Conservation (phyloP, 306 rosid species). For the Senna tora region DNA sequence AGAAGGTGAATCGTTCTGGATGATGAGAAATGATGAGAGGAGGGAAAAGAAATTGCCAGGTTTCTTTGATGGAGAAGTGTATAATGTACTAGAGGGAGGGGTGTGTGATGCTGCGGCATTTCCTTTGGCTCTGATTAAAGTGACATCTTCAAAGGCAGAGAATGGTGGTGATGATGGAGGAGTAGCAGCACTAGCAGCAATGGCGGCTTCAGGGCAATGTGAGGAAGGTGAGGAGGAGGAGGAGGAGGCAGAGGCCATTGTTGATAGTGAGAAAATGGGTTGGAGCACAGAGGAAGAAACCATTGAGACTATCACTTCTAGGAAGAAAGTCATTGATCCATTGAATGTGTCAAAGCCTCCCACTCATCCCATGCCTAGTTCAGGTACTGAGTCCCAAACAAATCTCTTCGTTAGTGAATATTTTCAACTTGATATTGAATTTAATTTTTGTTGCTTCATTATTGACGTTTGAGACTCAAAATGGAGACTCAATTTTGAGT, state of each 20-base stretch:
- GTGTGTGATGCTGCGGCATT: constrained; percentile 40
- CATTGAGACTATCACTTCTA: constrained; percentile 2
- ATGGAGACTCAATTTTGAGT: too few relatives aligned
- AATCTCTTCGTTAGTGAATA: neutral
- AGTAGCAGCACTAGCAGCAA: too few relatives aligned
- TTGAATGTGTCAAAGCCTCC: constrained; percentile 9
- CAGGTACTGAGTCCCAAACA: constrained; percentile 32
- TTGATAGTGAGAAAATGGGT: constrained; percentile 41
- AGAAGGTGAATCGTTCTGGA: constrained; percentile 51
- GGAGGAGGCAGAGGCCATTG: constrained; percentile 41
- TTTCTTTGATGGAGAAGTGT: constrained; percentile 52
- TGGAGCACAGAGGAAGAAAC: constrained; percentile 52
- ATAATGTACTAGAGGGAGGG: constrained; percentile 47
- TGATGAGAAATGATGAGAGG: constrained; percentile 50
- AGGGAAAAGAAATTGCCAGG: constrained; percentile 51
- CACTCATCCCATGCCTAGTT: constrained; percentile 5
- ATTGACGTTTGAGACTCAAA: too few relatives aligned
- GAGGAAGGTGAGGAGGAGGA: constrained; percentile 27
- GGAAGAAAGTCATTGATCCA: constrained; percentile 13
- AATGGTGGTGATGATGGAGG: constrained; percentile 35
- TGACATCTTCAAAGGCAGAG: constrained; percentile 17
- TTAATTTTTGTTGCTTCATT: neutral
- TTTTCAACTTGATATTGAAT: neutral
- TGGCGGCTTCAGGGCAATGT: constrained; percentile 9
- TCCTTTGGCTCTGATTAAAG: constrained; percentile 45